Base-by-base conservation (phyloP, 2,329 filamentous ascomycete species). In the Calonectria fujianensis region DNA sequence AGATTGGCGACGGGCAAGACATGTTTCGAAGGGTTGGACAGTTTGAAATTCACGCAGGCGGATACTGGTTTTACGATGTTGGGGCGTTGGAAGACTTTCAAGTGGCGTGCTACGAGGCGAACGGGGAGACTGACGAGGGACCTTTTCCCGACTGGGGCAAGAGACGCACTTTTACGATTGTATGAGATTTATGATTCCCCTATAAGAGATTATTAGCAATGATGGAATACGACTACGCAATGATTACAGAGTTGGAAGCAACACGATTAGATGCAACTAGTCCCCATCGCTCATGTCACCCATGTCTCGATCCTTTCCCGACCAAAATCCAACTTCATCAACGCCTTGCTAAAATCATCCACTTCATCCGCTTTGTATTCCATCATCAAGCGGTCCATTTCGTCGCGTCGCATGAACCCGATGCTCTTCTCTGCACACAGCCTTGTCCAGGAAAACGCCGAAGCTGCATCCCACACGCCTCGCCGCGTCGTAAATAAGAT, bases 401-500 rank as follows among this genome's bases (percentile, higher is more conserved):
- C 75, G 9, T 75, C 77, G 11, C 77, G 71, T n/a, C 72, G 72
- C 59, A 79, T 7, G 4, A 79, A 77, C 2, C 77, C 75, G 7
- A 77, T 52, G 9, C 68, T 76, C 5, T 39, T 67, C 32, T 79
- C 76, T 7, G 76, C 76, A 27, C 77, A 79, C 50, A 72, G 57
- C 10, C 63, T 72, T 3, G 66, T 77, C 81, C 81, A 82, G 1
- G 72, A 57, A 11, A 67, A 70, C 2, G 81, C 79, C 2, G 77
- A 72, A 11, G 64, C 31, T 0, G 81, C 82, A 24, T 81, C 79
- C 83, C 83, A 84, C 2, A 82, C 69, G 1, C 82, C 83, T 16
- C 70, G 74, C 16, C 80, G 75, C 1, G 77, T 80, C 2, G 82
- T 83, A 39, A 82, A 72, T 27, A 64, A 72, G 1, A 79, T 14